Base-by-base conservation (phyloP, 208 protist genomes). In the Leishmania amazonensis region DNA sequence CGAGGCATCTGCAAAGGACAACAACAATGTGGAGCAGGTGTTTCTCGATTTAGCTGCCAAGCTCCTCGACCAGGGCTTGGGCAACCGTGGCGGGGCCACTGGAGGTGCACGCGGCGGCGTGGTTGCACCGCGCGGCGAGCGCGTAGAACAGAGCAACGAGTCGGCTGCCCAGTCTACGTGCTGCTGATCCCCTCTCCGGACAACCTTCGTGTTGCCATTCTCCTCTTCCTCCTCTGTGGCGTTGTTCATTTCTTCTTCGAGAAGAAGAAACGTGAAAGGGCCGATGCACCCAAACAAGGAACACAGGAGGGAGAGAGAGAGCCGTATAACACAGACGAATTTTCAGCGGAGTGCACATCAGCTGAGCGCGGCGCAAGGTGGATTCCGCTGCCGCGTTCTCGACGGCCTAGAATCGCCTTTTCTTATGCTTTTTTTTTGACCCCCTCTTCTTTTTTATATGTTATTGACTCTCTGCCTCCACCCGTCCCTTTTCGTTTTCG, bases 41-140 rank as follows among this genome's bases (percentile, higher is more conserved):
- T 98, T 98, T 87, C 83, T 97, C 42, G 86, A 90, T 76, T 98
- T 99, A 24, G 98, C 98, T 3, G 82, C 89, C 62, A 91, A 90
- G 54, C 96, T 99, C 76, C 96, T 99, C 54, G 95, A 98, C 38
- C 98, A 91, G 57, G 91, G 93, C 13, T 75, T 94, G n/a, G 87
- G 83, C 13, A 89, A 87, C 51, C 85, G 84, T 4, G 72, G 83
- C 17, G 77, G 65, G 24, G 81, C 51, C 2, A 49, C 64, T 9
- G 70, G 75, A n/a, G 80, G 81, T 47, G 35, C 60, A 57, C 70
- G 88, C 65, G 54, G 80, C 42, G 64, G 81, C 38, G 73, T 82
- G 40, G 24, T 83, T 84, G 75, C 83, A 72, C 77, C 85, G 72
- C 67, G 87, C 76, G 64, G 82, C 85, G 73, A 87, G 76, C 78